Base-by-base conservation (phyloP, 306 rosid species). In the Glycyrrhiza uralensis region DNA sequence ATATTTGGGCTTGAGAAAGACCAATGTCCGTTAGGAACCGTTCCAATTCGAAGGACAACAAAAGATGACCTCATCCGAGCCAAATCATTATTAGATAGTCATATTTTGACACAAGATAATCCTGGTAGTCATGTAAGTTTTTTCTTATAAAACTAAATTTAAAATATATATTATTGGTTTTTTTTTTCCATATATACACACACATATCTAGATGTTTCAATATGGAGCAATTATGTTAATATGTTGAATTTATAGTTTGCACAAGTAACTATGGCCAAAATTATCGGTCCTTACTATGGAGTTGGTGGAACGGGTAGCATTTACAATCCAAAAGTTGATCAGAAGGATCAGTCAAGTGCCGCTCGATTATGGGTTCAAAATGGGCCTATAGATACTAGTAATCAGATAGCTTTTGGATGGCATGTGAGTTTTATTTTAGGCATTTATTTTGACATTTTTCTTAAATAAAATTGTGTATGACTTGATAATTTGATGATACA, bases 21-120 rank as follows among this genome's bases (percentile, higher is more conserved):
- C 0, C 2, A 3, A 0, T 77, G 81, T 69, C 77, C 76, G 8
- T 8, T 0, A 0, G 72, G 59, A 39, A 38, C 42, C 0, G 39
- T 69, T 60, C 59, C 72, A 13, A 19, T 77, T 46, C 45, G 28
- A 0, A 54, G 67, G 33, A 39, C 28, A 18, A 51, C 19, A 2
- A 38, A 41, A 39, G 10, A 42, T 13, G 39, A 76, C 1, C 18
- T 68, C 0, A 32, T 46, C 13, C 17, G 13, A 23, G 4, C 2
- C 0, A 57, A 32, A 46, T 7, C 35, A 41, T 12, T 11, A 12
- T 72, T 50, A 6, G 2, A 61, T n/a, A n/a, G n/a, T n/a, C n/a
- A 35, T 14, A 13, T 42, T 2, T 1, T 56, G 0, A 7, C n/a
- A 1, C 2, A 36, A 1, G 0, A 0, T 1, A 0, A 0, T 0